Conservation (phyloP, 768 basidiomycete genomes). For the Dioszegia aurantiaca region DNA sequence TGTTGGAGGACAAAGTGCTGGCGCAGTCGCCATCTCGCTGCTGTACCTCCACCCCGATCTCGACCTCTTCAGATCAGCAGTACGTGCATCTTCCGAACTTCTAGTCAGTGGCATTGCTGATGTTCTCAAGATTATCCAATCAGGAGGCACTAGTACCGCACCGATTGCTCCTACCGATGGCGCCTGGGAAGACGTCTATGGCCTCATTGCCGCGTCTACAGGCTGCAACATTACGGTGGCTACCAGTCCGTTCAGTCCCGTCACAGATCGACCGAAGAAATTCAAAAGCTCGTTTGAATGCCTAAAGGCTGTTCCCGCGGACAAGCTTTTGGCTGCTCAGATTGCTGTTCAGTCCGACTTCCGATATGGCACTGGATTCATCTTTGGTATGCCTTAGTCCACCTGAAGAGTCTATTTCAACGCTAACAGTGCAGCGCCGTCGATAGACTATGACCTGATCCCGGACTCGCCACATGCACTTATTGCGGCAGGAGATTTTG, state of each 20-base stretch:
- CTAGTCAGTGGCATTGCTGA: slow-evolving; percentile 5
- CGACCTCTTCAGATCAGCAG: slow-evolving; percentile 20
- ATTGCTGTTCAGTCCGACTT: slow-evolving; percentile 21
- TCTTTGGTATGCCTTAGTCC: slow-evolving; percentile 24
- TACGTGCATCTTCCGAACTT: slow-evolving; percentile 14
- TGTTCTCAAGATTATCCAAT: slow-evolving; percentile 33
- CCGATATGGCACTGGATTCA: slow-evolving; percentile 28
- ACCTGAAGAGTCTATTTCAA: background rate
- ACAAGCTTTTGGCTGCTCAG: slow-evolving; percentile 36
- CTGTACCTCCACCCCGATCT: slow-evolving; percentile 46
- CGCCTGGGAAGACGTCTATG: slow-evolving; percentile 40
- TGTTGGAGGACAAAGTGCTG: slow-evolving; percentile 58
- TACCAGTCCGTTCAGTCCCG: slow-evolving; percentile 4
- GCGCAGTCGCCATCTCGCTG: slow-evolving; percentile 58
- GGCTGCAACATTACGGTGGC: slow-evolving; percentile 27
- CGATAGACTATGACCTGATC: slow-evolving; percentile 46
- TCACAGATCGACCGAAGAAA: slow-evolving; percentile 12
- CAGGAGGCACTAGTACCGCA: slow-evolving; percentile 30
- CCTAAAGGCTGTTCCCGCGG: slow-evolving; percentile 32
- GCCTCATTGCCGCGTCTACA: slow-evolving; percentile 27
- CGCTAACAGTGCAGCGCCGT: slow-evolving; percentile 25
- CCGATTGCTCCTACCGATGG: slow-evolving; percentile 31
- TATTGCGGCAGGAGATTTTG: slow-evolving; percentile 38
- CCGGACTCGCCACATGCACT: slow-evolving; percentile 41
- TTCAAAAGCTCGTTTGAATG: slow-evolving; percentile 34